These are phyloP conservation scores for Elongisporangium senticosum DNA, from an alignment of 352 stramenopile species.

Conservation along the genomic window DNA sequence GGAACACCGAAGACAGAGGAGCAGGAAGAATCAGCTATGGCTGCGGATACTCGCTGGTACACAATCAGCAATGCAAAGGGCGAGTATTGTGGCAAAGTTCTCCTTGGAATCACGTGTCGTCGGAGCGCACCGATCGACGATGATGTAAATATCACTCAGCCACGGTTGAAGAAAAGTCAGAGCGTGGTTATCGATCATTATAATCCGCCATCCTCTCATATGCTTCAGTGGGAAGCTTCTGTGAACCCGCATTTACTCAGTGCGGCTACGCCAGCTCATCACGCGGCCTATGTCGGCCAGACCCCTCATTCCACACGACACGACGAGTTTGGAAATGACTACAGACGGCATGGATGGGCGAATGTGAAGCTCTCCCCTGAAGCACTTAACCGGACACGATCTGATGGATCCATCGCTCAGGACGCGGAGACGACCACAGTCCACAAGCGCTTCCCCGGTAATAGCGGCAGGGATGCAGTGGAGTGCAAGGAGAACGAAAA, in stretches of 20 bases:
- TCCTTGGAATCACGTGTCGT: slow-evolving; percentile 72
- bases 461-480: slow-evolving; percentile 29
- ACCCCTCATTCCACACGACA: slow-evolving; percentile 12
- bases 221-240: slow-evolving; percentile 66
- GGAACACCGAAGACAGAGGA: slow-evolving; percentile 26
- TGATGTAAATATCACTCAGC: slow-evolving; percentile 25
- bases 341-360: slow-evolving; percentile 65
- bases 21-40: slow-evolving; percentile 67
- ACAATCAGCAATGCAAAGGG: slow-evolving; percentile 81
- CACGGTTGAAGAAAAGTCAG: slow-evolving; percentile 69
- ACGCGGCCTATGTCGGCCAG: slow-evolving; percentile 12
- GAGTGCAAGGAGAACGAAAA: slow-evolving; percentile 81
- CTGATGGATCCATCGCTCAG: slow-evolving; percentile 39
- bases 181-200: slow-evolving; percentile 69
- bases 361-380: slow-evolving; percentile 79
- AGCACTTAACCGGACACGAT: slow-evolving; percentile 40
- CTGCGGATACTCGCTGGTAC: slow-evolving; percentile 76
- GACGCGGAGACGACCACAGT: slow-evolving; percentile 22
- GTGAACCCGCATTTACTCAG: slow-evolving; percentile 15
- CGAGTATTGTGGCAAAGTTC: slow-evolving; percentile 83
- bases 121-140: slow-evolving; percentile 16
- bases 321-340: slow-evolving; percentile 38
- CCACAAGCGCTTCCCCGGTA: slow-evolving; percentile 35
- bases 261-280: slow-evolving; percentile 23
- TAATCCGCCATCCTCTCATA: slow-evolving; percentile 61